Base-by-base conservation (phyloP, 108 stramenopile genomes). In the Phaeodactylum tricornutum region DNA sequence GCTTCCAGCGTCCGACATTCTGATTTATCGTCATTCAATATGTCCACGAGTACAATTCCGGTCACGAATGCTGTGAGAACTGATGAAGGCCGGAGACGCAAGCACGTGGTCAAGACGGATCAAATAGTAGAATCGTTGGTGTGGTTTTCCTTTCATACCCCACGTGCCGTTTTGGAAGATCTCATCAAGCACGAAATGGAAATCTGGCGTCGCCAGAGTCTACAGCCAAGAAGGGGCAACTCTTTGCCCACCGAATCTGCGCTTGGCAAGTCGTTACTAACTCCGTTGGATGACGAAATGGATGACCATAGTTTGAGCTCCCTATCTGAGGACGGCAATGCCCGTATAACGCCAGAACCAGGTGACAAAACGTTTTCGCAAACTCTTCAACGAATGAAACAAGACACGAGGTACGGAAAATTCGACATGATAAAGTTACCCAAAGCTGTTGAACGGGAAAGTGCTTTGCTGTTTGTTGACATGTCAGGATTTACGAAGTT, bases 401-500 rank as follows among this genome's bases (percentile, higher is more conserved):
- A 19, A 29, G 31, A 33, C 48, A 36, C 15, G 4, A 2, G 30
- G 3, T 31, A 55, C 26, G 53, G 41, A 7, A 25, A 42, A n/a
- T 55, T 55, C 14, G 42, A 40, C 17, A 55, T 55, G 53, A 46
- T 46, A 22, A 31, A 42, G 24, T 30, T 43, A 29, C 53, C 52
- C 21, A 55, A 55, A 23, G 26, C 8, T 6, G 53, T 55, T 9
- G 26, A 26, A 28, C 53, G 53, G 7, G 24, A 55, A 31, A 17
- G 74, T 43, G 81, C 84, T 15, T 67, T 87, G 5, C 58, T 92
- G 16, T 88, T 92, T 64, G 81, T 86, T 3, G 91, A 92, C 50
- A 92, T 92, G 27, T 72, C 75, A 0, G 91, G 91, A 7, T 92
- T 92, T 37, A 92, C 91, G 29, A 72, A 67, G 51, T 62, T 92